Evolutionary conservation across 2,329 filamentous ascomycete genomes (phyloP), one percentile per base, ranked within the genome.

Genomic region (Penicillium occitanis): DNA sequence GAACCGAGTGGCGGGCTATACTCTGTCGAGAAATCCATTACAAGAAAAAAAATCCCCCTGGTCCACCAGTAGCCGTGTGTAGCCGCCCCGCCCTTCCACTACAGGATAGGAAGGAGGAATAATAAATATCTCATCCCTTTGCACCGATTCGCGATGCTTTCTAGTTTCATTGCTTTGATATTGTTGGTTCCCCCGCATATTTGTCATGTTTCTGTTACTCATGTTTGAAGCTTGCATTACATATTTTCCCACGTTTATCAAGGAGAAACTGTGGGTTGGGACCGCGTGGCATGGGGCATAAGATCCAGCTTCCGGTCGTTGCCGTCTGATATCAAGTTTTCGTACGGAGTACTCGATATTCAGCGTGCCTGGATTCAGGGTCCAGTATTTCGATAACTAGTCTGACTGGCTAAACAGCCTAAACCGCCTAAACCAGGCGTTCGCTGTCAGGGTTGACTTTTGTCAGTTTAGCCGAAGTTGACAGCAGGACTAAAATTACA

Each of bases 21-120:
- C 50, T 33, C 25, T 33, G 53, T 57, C n/a, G n/a, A 57, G 53
- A 17, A 57, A 40, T 40, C 19, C 53, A 57, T 57, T 57, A 57
- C 53, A 22, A 40, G 19, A 40, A 37, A 57, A 57, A 37, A 57
- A 25, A 37, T 17, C 53, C 51, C 3, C 17, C 2, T 22, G n/a
- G 3, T 37, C 53, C 53, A 37, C 53, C 53, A 19, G n/a, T 8
- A 57, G 14, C 53, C 53, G 53, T 14, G n/a, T 25, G n/a, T 37
- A 57, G 53, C 53, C 53, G 53, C 33, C 33, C 33, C 30, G 30
- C 51, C n/a, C 19, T 30, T 30, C 17, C 17, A 6, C 33, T 3
- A 44, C 42, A 53, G 30, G 51, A 55, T 55, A 55, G 51, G 30
- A 55, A 55, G 51, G 51, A 37, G 51, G 28, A 55, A 17, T 19